Evolutionary conservation across 768 basidiomycete genomes (phyloP).

Genomic region (Suillus weaverae): DNA sequence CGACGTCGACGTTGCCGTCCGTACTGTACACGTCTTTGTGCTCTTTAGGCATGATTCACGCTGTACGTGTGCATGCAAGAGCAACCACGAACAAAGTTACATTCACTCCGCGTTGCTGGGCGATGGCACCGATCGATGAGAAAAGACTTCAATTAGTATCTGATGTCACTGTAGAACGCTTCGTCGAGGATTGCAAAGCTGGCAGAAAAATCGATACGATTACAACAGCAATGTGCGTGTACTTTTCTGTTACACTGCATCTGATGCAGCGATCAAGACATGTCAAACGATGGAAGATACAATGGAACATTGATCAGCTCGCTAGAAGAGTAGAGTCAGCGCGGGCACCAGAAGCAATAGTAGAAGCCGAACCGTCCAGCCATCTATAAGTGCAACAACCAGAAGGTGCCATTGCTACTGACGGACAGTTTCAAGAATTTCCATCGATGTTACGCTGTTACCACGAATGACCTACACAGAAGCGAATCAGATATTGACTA

Average conservation of each 20-base stretch:
- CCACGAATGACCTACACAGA: conserved; percentile 84
- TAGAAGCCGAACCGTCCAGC: conserved; percentile 5
- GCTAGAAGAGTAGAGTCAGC: not conserved
- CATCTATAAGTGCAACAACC: conserved; percentile 9
- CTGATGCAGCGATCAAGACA: not conserved
- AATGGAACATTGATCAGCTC: not conserved
- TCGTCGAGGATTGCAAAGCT: not conserved
- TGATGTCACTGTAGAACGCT: not conserved
- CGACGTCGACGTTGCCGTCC: not conserved
- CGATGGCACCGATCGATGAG: not conserved
- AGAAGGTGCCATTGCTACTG: conserved; percentile 11
- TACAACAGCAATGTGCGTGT: conserved; percentile 1
- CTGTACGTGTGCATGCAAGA: not conserved
- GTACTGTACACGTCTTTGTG: not conserved
- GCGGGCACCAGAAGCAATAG: not conserved
- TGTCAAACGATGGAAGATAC: not conserved
- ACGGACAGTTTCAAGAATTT: conserved; percentile 70
- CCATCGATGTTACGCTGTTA: conserved; percentile 96
- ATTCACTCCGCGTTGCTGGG: not conserved
- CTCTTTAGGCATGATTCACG: not conserved
- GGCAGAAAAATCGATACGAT: not conserved
- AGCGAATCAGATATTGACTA: not conserved
- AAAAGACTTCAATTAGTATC: not conserved
- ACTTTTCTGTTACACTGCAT: not conserved
- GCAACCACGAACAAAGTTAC: not conserved